Evolutionary conservation across 140 eudicot species (phyloP).

Genomic region (Anethum foeniculum): DNA sequence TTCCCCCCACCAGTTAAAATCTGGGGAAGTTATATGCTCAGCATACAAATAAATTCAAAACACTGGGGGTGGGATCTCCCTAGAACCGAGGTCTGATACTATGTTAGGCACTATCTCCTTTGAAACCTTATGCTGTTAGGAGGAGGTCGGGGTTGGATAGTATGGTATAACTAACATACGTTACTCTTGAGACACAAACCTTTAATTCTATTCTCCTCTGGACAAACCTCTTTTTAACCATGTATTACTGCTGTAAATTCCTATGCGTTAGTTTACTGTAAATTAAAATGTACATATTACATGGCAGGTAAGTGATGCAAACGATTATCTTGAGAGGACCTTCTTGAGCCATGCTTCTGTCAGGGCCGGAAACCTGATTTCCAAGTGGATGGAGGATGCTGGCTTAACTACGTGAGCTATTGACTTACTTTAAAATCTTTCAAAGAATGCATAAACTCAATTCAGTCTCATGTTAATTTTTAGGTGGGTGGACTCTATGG

Average conservation of each 20-base stretch:
- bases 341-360: slow-evolving; percentile 88
- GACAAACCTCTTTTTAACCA: background rate
- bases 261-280: background rate
- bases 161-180: background rate
- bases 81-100: background rate
- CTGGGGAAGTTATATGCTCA: background rate
- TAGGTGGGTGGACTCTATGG: slow-evolving; percentile 97
- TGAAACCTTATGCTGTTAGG: background rate
- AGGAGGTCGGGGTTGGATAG: background rate
- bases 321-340: slow-evolving; percentile 82
- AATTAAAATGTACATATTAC: background rate
- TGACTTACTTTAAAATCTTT: slow-evolving; percentile 6
- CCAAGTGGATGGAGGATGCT: slow-evolving; percentile 92
- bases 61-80: background rate
- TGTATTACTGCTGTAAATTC: background rate
- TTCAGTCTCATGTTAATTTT: slow-evolving; percentile 18
- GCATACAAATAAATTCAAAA: background rate
- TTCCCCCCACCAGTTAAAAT: background rate
- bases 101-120: background rate
- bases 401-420: slow-evolving; percentile 84
- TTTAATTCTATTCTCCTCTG: background rate
- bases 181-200: background rate
- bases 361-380: slow-evolving; percentile 67
- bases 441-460: slow-evolving; percentile 10
- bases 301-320: slow-evolving; percentile 76